Base-by-base conservation (phyloP, 176 grass and related monocot genomes). In the Avena insularis region DNA sequence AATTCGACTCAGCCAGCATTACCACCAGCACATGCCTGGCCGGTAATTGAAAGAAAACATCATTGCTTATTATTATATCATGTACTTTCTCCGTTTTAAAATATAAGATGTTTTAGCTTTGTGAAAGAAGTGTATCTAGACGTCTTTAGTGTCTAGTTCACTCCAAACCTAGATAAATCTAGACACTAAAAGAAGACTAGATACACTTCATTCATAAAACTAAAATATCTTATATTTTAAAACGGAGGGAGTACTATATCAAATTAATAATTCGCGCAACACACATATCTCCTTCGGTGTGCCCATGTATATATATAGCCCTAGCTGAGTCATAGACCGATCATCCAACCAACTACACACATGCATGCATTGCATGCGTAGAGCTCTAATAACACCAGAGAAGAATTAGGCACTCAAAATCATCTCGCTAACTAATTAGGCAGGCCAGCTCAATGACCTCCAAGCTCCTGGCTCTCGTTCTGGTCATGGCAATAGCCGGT, bases 1-100 rank as follows among this genome's bases (percentile, higher is more conserved):
- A 45, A 83, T 60, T 73, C 8, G 23, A 80, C 29, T 59, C 82
- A 62, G 55, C 70, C 46, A 43, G 40, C 40, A 75, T 62, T 50
- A 75, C 16, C 38, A 50, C 16, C 8, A 75, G 40, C 54, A 33
- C 55, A 84, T 50, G 19, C 10, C 40, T 9, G 20, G 6, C 40
- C 40, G 1, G 40, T 72, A 72, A 72, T 72, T 12, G 1, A 72
- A 72, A 23, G 0, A 72, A 72, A 2, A 4, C 36, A 70, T 70
- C 43, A 70, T 70, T 70, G 67, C 23, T 33, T 33, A 23, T 23
- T 23, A 23, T 23, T 23, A 23, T 23, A 23, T 23, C 23, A 23
- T 23, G 23, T 23, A 23, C 23, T 23, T 0, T 0, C 23, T 23
- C 23, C 23, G 23, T 23, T 23, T 23, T 0, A 23, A 23, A 23